Conservation (phyloP, 768 basidiomycete genomes). For the Leccinum imitatum region DNA sequence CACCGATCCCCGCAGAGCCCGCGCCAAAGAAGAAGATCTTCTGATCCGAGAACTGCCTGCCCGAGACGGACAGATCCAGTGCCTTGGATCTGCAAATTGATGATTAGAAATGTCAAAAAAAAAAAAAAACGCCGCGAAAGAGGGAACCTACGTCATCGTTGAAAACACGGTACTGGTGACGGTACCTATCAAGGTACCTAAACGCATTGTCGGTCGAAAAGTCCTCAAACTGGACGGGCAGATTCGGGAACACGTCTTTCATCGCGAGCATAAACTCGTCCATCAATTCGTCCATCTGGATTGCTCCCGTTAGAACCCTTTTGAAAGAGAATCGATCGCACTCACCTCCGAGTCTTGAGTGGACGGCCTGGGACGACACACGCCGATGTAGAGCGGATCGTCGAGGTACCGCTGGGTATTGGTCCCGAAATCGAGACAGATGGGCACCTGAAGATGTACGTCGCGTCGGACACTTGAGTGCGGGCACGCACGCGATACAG, state of each 20-base stretch:
- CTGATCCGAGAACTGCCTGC: slow-evolving; percentile 44
- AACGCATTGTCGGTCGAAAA: slow-evolving; percentile 82
- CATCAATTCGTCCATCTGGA: slow-evolving; percentile 71
- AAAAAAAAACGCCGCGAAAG: neutral
- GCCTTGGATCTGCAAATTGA: slow-evolving; percentile 52
- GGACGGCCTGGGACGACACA: slow-evolving; percentile 52
- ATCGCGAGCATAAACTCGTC: slow-evolving; percentile 74
- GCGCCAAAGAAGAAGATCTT: slow-evolving; percentile 60
- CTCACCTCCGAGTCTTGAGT: slow-evolving; percentile 37
- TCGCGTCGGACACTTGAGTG: slow-evolving; percentile 44
- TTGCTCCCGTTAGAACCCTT: neutral
- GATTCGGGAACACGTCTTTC: slow-evolving; percentile 59
- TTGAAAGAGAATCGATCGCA: neutral
- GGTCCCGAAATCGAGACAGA: slow-evolving; percentile 74
- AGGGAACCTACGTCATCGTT: slow-evolving; percentile 64
- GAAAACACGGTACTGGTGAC: slow-evolving; percentile 57
- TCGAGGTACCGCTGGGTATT: slow-evolving; percentile 64
- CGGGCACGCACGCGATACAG: slow-evolving; percentile 70
- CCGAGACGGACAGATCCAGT: slow-evolving; percentile 66
- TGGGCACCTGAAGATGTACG: slow-evolving; percentile 44
- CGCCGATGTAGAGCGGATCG: slow-evolving; percentile 76
- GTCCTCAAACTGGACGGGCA: slow-evolving; percentile 75
- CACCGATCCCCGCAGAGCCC: slow-evolving; percentile 53
- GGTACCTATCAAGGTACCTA: slow-evolving; percentile 64
- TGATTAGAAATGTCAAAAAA: neutral